These are phyloP conservation scores for Coemansia biformis DNA, from an alignment of 192 early-diverging fungal genomes.

Conservation along the genomic window DNA sequence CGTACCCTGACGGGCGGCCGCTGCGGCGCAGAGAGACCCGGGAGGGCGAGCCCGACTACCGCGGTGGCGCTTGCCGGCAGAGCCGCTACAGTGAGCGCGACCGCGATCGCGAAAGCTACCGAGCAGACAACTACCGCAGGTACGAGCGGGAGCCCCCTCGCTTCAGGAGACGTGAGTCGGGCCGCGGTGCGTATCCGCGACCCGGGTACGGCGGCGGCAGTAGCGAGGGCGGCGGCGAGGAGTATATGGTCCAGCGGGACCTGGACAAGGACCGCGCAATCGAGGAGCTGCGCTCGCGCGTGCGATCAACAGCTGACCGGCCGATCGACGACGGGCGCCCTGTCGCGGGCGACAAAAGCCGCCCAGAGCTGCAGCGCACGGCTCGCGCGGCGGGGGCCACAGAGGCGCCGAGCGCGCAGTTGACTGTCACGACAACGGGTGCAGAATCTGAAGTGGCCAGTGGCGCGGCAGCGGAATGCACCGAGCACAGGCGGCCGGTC, in stretches of 20 bases:
- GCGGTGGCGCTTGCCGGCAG: slow-evolving; percentile 17
- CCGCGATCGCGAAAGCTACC: background rate
- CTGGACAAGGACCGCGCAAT: slow-evolving; percentile 44
- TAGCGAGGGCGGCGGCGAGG: slow-evolving; percentile 12
- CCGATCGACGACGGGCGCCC: slow-evolving; percentile 4
- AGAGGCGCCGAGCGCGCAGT: background rate
- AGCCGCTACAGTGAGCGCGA: slow-evolving; percentile 25
- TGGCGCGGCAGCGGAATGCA: background rate
- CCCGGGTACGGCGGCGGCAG: slow-evolving; percentile 10
- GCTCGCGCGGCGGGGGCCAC: background rate
- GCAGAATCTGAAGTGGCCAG: background rate
- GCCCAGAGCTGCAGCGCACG: background rate
- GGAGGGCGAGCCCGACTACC: slow-evolving; percentile 16
- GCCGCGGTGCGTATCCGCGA: slow-evolving; percentile 20
- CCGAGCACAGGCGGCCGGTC: background rate
- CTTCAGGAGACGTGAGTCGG: slow-evolving; percentile 34
- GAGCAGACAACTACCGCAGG: slow-evolving; percentile 18
- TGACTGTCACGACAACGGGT: background rate
- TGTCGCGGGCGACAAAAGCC: slow-evolving; percentile 9
- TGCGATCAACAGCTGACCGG: slow-evolving; percentile 24
- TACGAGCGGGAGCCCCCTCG: slow-evolving; percentile 34
- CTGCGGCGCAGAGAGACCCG: slow-evolving; percentile 16
- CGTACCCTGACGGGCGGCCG: slow-evolving; percentile 2
- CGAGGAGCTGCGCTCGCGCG: slow-evolving; percentile 39
- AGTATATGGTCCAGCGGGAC: slow-evolving; percentile 18